A percentile compares a stretch with the other conserved stretches of the same genome.
phyloP scores from a whole-genome alignment of 192 early-diverging fungal species.

The Mortierella antarctica region DNA sequence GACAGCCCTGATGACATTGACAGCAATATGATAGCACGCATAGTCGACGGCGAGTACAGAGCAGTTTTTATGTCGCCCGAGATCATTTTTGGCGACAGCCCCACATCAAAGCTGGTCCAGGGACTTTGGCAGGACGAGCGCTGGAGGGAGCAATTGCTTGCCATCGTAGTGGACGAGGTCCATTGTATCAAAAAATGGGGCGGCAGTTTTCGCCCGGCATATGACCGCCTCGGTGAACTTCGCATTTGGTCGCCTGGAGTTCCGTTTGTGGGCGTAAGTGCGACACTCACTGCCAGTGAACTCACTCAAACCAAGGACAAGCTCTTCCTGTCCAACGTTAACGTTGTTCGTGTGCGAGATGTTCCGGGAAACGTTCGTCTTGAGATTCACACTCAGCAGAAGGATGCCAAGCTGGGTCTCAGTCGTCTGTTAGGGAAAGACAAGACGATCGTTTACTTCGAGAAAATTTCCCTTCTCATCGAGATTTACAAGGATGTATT shows the following conservation, averaged over 20 bases:
- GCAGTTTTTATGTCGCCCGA: slow-evolving; percentile 21
- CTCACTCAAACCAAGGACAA: slow-evolving; percentile 4
- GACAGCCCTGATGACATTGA: slow-evolving; percentile 9
- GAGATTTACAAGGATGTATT: not conserved
- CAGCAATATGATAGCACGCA: not conserved
- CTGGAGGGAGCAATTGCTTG: slow-evolving; percentile 2
- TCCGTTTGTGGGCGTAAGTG: slow-evolving; percentile 15
- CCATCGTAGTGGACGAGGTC: slow-evolving; percentile 25
- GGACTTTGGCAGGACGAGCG: not conserved
- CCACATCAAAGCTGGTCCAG: slow-evolving; percentile 5
- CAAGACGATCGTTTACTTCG: slow-evolving; percentile 28
- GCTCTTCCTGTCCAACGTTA: slow-evolving; percentile 8
- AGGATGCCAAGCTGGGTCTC: slow-evolving; percentile 12
- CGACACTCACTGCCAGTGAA: slow-evolving; percentile 5
- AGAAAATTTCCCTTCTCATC: slow-evolving; percentile 3
- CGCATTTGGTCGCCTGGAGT: slow-evolving; percentile 18
- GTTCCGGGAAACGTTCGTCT: slow-evolving; percentile 11
- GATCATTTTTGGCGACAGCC: slow-evolving; percentile 15
- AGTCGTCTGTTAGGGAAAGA: slow-evolving; percentile 1
- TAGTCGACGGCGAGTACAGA: slow-evolving; percentile 16
- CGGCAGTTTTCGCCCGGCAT: slow-evolving; percentile 3
- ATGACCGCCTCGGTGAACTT: slow-evolving; percentile 13
- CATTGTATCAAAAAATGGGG: slow-evolving; percentile 25
- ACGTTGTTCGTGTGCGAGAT: not conserved
- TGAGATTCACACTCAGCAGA: slow-evolving; percentile 12